Evolutionary conservation across 306 rosid genomes (phyloP).

Genomic region (Fragaria nilgerrensis): DNA sequence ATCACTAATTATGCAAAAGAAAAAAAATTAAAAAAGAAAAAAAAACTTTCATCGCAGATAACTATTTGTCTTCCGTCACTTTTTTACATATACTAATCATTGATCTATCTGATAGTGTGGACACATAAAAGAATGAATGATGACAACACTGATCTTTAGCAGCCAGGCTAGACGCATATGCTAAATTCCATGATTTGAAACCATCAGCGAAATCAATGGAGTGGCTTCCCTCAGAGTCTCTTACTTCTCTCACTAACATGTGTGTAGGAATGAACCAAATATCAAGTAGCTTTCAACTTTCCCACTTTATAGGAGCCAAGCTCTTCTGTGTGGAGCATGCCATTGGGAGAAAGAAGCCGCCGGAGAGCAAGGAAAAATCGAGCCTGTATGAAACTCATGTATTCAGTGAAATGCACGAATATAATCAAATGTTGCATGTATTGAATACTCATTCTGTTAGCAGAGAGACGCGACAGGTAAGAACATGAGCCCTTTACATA

Average conservation of each 20-base stretch:
- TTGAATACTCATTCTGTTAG: neutral
- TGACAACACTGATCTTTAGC: neutral
- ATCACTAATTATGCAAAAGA: neutral
- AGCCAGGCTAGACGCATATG: too few relatives aligned
- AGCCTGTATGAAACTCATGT: slow-evolving; percentile 3
- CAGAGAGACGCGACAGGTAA: neutral
- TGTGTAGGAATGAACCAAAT: neutral
- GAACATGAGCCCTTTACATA: neutral
- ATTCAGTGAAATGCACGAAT: neutral
- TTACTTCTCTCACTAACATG: neutral
- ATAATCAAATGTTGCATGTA: neutral
- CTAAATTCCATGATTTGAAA: neutral
- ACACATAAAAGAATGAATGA: neutral
- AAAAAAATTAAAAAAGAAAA: neutral
- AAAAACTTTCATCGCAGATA: neutral
- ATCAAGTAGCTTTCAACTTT: slow-evolving; percentile 9
- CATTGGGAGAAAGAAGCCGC: slow-evolving; percentile 10
- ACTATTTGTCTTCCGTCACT: neutral
- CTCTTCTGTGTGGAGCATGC: neutral
- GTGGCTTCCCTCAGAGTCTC: neutral
- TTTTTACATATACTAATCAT: neutral
- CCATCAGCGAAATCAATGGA: neutral
- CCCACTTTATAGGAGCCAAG: neutral
- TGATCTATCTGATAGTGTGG: neutral
- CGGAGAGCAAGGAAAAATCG: slow-evolving; percentile 14